Evolutionary conservation across 805 yeast species (phyloP).

Genomic region (Barnettozyma siamensis): DNA sequence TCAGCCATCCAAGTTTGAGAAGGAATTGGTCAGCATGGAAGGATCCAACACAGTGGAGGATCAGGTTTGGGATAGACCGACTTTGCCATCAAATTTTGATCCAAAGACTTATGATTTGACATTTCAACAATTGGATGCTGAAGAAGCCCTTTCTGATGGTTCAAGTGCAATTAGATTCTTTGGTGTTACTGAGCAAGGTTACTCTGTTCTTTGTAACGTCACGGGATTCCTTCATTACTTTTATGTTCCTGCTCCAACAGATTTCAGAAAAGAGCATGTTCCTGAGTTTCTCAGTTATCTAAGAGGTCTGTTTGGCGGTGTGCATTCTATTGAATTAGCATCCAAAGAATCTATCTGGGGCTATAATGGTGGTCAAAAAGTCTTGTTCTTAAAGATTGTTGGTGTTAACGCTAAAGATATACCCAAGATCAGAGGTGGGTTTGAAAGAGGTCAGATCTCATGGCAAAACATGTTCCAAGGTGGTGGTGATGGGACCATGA

Average conservation of each 20-base stretch:
- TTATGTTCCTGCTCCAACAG: slow-evolving; percentile 86
- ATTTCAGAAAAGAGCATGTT: slow-evolving; percentile 55
- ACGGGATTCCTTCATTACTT: slow-evolving; percentile 86
- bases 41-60: slow-evolving; percentile 20
- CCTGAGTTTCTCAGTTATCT: slow-evolving; percentile 40
- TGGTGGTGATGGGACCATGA: slow-evolving; percentile 45
- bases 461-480: slow-evolving; percentile 60
- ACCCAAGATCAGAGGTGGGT: slow-evolving; percentile 65
- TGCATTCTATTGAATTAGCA: slow-evolving; percentile 57
- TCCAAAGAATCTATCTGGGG: slow-evolving; percentile 93
- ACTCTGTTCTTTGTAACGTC: slow-evolving; percentile 86
- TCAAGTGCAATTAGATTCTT: slow-evolving; percentile 73
- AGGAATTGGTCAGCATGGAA: slow-evolving; percentile 42
- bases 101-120: slow-evolving; percentile 47
- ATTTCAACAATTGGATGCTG: slow-evolving; percentile 94
- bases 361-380: slow-evolving; percentile 67
- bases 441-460: slow-evolving; percentile 75
- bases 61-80: slow-evolving; percentile 53
- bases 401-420: slow-evolving; percentile 63
- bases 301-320: slow-evolving; percentile 44
- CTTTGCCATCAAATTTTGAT: slow-evolving; percentile 43
- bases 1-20: slow-evolving; percentile 46
- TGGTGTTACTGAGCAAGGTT: slow-evolving; percentile 86
- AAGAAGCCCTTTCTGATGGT: slow-evolving; percentile 61
- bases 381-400: slow-evolving; percentile 73